These are phyloP conservation scores for Taxawa tesnikishii DNA, from an alignment of 2,329 filamentous ascomycete genomes.

Conservation along the genomic window DNA sequence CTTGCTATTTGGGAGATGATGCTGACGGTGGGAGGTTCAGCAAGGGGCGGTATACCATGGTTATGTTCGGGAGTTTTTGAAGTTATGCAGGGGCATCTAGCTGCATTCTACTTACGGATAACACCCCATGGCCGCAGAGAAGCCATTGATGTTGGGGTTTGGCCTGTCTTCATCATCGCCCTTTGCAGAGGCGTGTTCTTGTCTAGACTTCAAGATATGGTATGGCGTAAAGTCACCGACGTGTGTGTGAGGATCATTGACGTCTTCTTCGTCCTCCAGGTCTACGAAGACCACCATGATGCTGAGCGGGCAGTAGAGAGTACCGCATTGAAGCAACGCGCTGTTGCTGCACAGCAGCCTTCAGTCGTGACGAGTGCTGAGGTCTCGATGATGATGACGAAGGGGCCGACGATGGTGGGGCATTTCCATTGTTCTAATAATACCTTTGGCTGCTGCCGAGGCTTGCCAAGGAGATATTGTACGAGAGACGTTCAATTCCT, in stretches of 20 bases:
- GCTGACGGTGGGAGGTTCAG: constrained; percentile 35
- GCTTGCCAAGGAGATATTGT: no score
- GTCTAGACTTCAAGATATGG: constrained; percentile 2
- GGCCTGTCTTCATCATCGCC: constrained; percentile 6
- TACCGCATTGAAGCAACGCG: not conserved
- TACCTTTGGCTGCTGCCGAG: no score
- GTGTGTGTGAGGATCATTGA: constrained; percentile 13
- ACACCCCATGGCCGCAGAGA: constrained; percentile 52
- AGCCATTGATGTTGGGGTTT: constrained; percentile 45
- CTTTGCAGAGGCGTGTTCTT: not conserved
- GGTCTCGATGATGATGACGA: no score
- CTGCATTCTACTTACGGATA: constrained; percentile 48
- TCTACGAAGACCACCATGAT: constrained; percentile 32
- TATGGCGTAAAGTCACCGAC: constrained; percentile 11
- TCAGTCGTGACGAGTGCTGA: no score
- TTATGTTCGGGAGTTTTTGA: not conserved
- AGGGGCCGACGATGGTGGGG: no score
- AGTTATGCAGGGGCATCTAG: not conserved
- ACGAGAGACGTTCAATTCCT: no score
- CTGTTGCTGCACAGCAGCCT: no score
- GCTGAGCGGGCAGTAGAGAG: not conserved
- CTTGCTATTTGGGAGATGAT: constrained; percentile 64
- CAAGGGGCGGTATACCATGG: constrained; percentile 7
- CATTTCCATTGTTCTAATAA: no score
- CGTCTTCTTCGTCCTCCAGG: constrained; percentile 26